Evolutionary conservation across 306 rosid genomes (phyloP).

Genomic region (Prunus mira): DNA sequence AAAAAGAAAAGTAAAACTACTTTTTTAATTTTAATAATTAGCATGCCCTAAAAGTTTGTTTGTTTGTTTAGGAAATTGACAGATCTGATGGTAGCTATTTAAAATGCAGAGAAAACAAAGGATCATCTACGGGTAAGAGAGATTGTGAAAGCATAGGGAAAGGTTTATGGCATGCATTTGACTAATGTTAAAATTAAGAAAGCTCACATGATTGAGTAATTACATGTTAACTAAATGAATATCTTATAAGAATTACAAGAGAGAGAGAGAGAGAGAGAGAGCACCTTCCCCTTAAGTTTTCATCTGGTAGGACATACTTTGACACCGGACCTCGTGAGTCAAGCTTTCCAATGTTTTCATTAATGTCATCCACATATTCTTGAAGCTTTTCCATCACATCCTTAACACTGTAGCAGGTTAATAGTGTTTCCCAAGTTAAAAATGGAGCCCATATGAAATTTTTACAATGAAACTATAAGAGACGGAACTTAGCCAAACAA

Average conservation of each 20-base stretch:
- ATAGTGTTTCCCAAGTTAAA: constrained; percentile 13
- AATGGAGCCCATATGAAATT: constrained; percentile 10
- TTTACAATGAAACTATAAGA: constrained; percentile 13
- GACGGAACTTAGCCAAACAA: constrained; percentile 13
- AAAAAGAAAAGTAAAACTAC: neutral
- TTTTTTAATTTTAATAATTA: neutral
- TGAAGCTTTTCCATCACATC: constrained; percentile 63
- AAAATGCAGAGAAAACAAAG: neutral
- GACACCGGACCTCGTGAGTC: constrained; percentile 88
- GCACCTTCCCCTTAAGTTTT: constrained; percentile 76
- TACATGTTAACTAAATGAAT: neutral
- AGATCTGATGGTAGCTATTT: neutral
- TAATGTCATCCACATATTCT: constrained; percentile 74
- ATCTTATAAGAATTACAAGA: neutral
- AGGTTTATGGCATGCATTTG: neutral
- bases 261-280: constrained; percentile 25
- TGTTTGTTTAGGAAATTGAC: neutral
- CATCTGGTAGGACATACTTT: constrained; percentile 73
- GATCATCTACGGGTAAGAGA: neutral
- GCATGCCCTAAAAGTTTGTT: neutral
- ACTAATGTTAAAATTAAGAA: neutral
- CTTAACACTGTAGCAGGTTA: constrained; percentile 53
- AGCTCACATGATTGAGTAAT: neutral
- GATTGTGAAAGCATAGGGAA: neutral
- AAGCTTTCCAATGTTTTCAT: constrained; percentile 57